phyloP scores from a whole-genome alignment of 306 rosid genomes.

The Prunus persica region Prunus_persica_NCBIv2 NC_034009.1:37714001-37714500 shows the following conservation, averaged over 20 bases:
- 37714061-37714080: slow-evolving; percentile 95
- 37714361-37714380: slow-evolving; percentile 2
- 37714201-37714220: neutral
- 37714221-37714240: neutral
- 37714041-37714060: slow-evolving; percentile 98
- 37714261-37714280: slow-evolving; percentile 99
- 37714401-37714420: neutral
- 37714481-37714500: slow-evolving; percentile 86
- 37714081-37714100: slow-evolving; percentile 95
- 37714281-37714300: slow-evolving; percentile 81
- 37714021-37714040: slow-evolving; percentile 89
- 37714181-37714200: neutral
- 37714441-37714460: slow-evolving; percentile 25
- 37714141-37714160: slow-evolving; percentile 61
- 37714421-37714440: neutral
- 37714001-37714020: slow-evolving; percentile 92
- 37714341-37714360: slow-evolving; percentile 13
- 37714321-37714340: slow-evolving; percentile 88
- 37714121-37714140: slow-evolving; percentile 90
- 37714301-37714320: slow-evolving; percentile 82
- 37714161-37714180: slow-evolving; percentile 20
- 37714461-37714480: slow-evolving; percentile 82
- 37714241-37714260: neutral
- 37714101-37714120: slow-evolving; percentile 78
- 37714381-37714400: neutral